phyloP scores from a whole-genome alignment of 805 yeast genomes.

The Zygosaccharomyces lentus region DNA sequence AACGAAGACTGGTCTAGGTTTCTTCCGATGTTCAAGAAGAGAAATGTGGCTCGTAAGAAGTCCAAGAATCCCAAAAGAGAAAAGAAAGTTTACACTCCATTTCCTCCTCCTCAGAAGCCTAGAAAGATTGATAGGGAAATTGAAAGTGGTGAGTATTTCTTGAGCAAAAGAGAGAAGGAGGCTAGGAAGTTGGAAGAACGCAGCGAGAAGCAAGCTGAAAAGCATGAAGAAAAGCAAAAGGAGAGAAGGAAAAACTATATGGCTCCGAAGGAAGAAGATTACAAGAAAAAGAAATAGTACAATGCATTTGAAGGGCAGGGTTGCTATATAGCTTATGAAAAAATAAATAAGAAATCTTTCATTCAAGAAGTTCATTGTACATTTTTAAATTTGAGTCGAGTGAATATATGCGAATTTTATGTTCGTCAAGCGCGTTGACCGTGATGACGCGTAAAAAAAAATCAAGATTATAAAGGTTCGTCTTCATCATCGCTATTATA shows the following conservation, averaged over 20 bases:
- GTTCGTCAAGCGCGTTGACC: not conserved
- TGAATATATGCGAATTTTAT: too few relatives aligned
- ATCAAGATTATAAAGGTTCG: not conserved
- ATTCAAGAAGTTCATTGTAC: too few relatives aligned
- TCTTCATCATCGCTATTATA: not conserved
- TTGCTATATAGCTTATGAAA: not conserved
- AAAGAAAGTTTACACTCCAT: slow-evolving; percentile 88
- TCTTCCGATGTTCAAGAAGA: slow-evolving; percentile 93
- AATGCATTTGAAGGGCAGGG: not conserved
- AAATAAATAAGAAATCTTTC: not conserved
- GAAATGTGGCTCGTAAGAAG: slow-evolving; percentile 90
- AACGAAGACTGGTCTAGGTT: slow-evolving; percentile 96
- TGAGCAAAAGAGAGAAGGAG: slow-evolving; percentile 80
- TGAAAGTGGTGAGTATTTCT: slow-evolving; percentile 97
- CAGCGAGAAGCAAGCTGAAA: slow-evolving; percentile 71
- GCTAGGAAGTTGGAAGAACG: slow-evolving; percentile 67
- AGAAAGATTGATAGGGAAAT: slow-evolving; percentile 96
- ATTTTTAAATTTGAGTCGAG: too few relatives aligned
- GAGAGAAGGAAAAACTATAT: slow-evolving; percentile 75
- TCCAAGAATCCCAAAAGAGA: slow-evolving; percentile 59
- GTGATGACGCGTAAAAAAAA: not conserved
- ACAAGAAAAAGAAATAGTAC: slow-evolving; percentile 34
- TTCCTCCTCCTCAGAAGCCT: slow-evolving; percentile 97
- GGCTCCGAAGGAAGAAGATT: slow-evolving; percentile 76
- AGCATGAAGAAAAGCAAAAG: slow-evolving; percentile 56